These are phyloP conservation scores for Chaetothyriales sp. DNA, from an alignment of 2,329 filamentous ascomycete species.

Conservation along the genomic window DNA sequence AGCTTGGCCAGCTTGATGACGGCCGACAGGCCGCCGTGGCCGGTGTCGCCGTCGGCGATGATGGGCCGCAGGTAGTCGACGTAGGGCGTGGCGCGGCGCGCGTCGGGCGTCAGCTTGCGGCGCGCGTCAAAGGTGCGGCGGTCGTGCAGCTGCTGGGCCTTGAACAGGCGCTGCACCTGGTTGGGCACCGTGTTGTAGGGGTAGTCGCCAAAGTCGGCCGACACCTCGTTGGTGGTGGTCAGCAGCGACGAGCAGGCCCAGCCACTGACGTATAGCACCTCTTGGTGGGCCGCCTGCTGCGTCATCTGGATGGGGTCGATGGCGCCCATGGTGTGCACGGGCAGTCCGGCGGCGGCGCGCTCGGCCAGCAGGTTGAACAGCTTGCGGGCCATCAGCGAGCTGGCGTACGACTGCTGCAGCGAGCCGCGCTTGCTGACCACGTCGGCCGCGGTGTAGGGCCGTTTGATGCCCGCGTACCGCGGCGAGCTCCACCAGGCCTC, in stretches of 20 bases:
- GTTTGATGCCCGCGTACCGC: slow-evolving; percentile 76
- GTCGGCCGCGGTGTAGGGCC: slow-evolving; percentile 79
- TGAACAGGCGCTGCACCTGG: slow-evolving; percentile 89
- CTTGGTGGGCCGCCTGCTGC: slow-evolving; percentile 89
- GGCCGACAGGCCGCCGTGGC: slow-evolving; percentile 78
- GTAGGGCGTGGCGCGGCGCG: slow-evolving; percentile 67
- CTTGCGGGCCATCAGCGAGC: slow-evolving; percentile 88
- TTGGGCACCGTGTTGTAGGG: slow-evolving; percentile 98
- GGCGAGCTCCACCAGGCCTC: slow-evolving; percentile 81
- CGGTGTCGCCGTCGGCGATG: slow-evolving; percentile 90
- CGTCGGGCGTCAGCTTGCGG: slow-evolving; percentile 59
- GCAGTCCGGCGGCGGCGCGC: slow-evolving; percentile 62
- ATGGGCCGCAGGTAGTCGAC: slow-evolving; percentile 89
- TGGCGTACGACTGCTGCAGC: slow-evolving; percentile 75
- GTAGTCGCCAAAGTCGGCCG: slow-evolving; percentile 94
- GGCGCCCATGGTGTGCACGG: slow-evolving; percentile 93
- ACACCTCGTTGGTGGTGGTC: slow-evolving; percentile 92
- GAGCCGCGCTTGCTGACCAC: slow-evolving; percentile 88
- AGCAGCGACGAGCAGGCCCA: slow-evolving; percentile 95
- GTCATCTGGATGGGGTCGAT: slow-evolving; percentile 99
- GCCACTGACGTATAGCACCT: slow-evolving; percentile 88
- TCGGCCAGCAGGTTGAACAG: slow-evolving; percentile 80
- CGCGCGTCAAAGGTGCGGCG: slow-evolving; percentile 85
- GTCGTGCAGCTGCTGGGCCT: slow-evolving; percentile 94
- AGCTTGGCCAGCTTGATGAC: slow-evolving; percentile 94